These are phyloP conservation scores for Spizellomyces sp. DNA, from an alignment of 192 early-diverging fungal species.

Conservation along the genomic window DNA sequence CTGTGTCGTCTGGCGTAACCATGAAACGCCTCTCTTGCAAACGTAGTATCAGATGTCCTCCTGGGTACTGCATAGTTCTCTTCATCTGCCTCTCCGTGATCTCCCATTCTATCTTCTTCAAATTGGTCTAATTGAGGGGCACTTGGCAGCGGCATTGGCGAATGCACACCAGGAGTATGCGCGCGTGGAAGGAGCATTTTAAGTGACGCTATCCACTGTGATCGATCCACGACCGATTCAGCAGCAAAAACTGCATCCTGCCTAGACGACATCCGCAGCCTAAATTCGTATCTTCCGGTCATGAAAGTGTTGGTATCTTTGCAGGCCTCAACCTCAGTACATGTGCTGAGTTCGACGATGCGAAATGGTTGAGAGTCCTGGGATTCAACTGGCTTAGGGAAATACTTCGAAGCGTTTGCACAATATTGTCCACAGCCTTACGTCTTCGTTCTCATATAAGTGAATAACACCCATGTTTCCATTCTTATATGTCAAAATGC, in stretches of 20 bases:
- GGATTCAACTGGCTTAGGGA: neutral
- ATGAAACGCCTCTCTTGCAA: neutral
- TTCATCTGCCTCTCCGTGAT: neutral
- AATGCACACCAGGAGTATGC: neutral
- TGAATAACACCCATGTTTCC: neutral
- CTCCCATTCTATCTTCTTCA: neutral
- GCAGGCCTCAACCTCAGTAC: neutral
- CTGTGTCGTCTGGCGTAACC: neutral
- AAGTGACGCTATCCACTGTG: neutral
- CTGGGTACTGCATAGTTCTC: neutral
- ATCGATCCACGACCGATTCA: neutral
- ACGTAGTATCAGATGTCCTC: neutral
- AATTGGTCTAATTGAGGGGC: neutral
- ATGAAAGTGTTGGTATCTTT: neutral
- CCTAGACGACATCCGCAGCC: neutral
- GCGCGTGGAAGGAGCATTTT: neutral
- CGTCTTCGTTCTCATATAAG: constrained; percentile 14
- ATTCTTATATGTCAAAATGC: neutral
- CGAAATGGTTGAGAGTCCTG: neutral
- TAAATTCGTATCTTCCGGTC: constrained; percentile 1
- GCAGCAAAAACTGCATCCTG: neutral
- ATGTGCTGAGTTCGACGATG: neutral
- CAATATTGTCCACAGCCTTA: neutral
- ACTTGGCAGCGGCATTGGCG: neutral
- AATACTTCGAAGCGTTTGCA: too few relatives aligned